Evolutionary conservation across 495 filamentous ascomycete species (phyloP).

Genomic region (Opeltia flavorubescens): DNA sequence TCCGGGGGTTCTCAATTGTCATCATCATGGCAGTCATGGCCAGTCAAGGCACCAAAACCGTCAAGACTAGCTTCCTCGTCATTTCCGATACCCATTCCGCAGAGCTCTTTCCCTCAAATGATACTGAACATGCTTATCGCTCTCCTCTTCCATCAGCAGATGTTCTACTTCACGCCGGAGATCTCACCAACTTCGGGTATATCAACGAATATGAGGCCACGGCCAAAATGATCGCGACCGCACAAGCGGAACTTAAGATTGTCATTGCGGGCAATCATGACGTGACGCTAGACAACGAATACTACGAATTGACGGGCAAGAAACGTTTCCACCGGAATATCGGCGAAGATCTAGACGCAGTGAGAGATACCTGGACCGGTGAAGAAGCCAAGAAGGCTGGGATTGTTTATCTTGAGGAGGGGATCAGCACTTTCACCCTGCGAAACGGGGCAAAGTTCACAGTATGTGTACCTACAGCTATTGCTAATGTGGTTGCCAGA

Average conservation of each 20-base stretch:
- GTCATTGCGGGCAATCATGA: slow-evolving; percentile 79
- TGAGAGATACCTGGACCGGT: slow-evolving; percentile 27
- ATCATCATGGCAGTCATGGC: neutral
- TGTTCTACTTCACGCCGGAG: slow-evolving; percentile 61
- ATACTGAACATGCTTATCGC: slow-evolving; percentile 25
- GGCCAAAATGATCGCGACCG: slow-evolving; percentile 36
- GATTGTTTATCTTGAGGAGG: slow-evolving; percentile 56
- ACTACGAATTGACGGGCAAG: slow-evolving; percentile 21
- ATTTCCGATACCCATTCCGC: slow-evolving; percentile 50
- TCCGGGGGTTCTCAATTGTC: too few relatives aligned
- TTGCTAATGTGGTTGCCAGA: neutral
- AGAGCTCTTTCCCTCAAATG: slow-evolving; percentile 18
- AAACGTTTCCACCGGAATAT: neutral
- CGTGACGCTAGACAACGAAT: slow-evolving; percentile 48
- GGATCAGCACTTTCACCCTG: slow-evolving; percentile 38
- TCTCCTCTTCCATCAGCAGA: slow-evolving; percentile 40
- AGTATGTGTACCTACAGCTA: slow-evolving; percentile 17
- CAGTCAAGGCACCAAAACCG: neutral
- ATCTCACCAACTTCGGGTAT: slow-evolving; percentile 51
- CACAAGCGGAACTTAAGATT: slow-evolving; percentile 56
- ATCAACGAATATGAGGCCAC: slow-evolving; percentile 35
- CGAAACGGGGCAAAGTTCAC: slow-evolving; percentile 43
- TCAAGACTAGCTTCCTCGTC: slow-evolving; percentile 38
- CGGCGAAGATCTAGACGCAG: slow-evolving; percentile 15
- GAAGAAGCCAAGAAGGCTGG: slow-evolving; percentile 32